Conservation (phyloP, 225 moss, liverwort and hornwort species). For the Marchantia polymorpha region DNA sequence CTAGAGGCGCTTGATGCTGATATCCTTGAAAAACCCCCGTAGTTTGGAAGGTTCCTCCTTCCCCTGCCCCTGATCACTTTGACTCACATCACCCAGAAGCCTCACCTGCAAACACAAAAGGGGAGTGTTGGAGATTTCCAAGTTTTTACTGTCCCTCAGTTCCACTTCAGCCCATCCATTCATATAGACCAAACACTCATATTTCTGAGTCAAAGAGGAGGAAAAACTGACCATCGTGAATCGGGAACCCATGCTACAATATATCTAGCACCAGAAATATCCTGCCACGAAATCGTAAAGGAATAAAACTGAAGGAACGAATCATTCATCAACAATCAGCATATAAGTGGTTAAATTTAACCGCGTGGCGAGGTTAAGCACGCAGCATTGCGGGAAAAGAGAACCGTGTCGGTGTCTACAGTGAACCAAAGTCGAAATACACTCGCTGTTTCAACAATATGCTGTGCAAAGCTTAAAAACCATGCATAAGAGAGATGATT, state of each 20-base stretch:
- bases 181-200: neutral
- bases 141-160: slow-evolving; percentile 11
- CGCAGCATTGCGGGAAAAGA: neutral
- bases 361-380: neutral
- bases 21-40: slow-evolving; percentile 34
- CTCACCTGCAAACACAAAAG: slow-evolving; percentile 42
- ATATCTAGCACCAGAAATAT: neutral
- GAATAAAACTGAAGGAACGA: neutral
- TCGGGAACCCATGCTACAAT: too few relatives aligned
- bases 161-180: neutral
- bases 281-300: neutral
- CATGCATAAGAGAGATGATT: neutral
- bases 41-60: slow-evolving; percentile 28
- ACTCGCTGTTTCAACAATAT: slow-evolving; percentile 1
- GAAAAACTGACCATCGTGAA: neutral
- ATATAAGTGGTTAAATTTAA: neutral
- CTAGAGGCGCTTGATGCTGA: slow-evolving; percentile 28
- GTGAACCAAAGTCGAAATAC: neutral
- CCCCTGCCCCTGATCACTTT: slow-evolving; percentile 12
- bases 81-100: slow-evolving; percentile 35
- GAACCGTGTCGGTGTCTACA: neutral
- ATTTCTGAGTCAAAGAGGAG: neutral
- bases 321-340: neutral
- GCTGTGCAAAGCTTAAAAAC: neutral
- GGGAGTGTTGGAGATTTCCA: slow-evolving; percentile 36